Percentiles rank a stretch among this genome's conserved stretches.
Evolutionary conservation across 192 early-diverging fungal genomes (phyloP).

Genomic region (Coemansia biformis): DNA sequence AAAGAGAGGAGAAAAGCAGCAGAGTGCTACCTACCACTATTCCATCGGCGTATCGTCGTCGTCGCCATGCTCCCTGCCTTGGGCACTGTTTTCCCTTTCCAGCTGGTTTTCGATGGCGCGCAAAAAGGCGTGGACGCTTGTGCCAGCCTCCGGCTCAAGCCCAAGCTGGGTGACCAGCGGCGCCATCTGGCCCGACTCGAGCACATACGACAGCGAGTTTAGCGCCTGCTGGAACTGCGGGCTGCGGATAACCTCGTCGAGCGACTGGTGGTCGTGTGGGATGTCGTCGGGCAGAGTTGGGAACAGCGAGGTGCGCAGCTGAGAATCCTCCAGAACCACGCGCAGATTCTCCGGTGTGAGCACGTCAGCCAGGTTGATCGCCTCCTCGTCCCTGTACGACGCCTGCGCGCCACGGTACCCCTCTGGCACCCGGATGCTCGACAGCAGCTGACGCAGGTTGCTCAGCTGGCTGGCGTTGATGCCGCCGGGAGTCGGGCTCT

Average conservation of each 20-base stretch:
- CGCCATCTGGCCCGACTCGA: conserved; percentile 47
- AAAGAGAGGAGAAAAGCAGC: too few species aligned
- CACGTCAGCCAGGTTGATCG: conserved; percentile 32
- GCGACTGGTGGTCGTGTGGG: conserved; percentile 4
- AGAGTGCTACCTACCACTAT: conserved; percentile 4
- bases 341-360: conserved; percentile 30
- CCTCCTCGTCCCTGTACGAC: not conserved
- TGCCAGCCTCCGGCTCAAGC: conserved; percentile 34
- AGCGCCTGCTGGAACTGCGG: conserved; percentile 53
- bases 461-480: conserved; percentile 16
- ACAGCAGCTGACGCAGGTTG: conserved; percentile 31
- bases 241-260: conserved; percentile 36
- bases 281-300: conserved; percentile 41
- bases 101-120: conserved; percentile 42
- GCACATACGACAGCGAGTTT: conserved; percentile 31
- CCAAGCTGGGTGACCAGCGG: conserved; percentile 47
- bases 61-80: not conserved
- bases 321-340: conserved; percentile 27
- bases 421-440: conserved; percentile 21
- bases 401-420: not conserved
- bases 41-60: conserved; percentile 21
- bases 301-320: conserved; percentile 33
- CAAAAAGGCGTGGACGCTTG: conserved; percentile 45
- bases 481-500: not conserved
- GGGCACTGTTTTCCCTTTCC: conserved; percentile 20